A percentile compares a stretch with the other conserved stretches of the same genome.
phyloP scores from a whole-genome alignment of 441 rosid species.

The Hura crepitans region DNA sequence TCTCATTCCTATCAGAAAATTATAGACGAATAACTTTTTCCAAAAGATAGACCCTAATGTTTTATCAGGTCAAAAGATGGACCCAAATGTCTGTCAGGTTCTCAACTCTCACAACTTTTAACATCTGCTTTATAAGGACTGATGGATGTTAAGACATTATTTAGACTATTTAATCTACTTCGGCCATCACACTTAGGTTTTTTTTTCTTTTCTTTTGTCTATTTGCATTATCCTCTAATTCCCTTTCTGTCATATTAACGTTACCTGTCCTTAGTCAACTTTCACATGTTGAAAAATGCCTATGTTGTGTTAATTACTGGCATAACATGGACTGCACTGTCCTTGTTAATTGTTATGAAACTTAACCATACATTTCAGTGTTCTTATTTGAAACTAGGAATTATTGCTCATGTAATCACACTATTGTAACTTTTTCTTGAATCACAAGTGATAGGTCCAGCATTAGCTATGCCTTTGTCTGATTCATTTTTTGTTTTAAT shows the following conservation, averaged over 20 bases:
- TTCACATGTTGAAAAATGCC: constrained; percentile 8
- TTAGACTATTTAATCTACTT: constrained; percentile 5
- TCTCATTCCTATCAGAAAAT: neutral
- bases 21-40: neutral
- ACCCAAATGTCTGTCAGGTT: neutral
- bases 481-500: neutral
- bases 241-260: neutral
- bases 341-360: neutral
- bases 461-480: neutral
- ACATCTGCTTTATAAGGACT: neutral
- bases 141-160: neutral
- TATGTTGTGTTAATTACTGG: neutral
- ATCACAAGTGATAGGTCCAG: neutral
- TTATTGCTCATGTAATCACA: neutral
- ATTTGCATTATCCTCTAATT: neutral
- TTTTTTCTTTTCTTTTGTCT: neutral
- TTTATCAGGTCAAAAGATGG: neutral
- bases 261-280: neutral
- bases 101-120: neutral
- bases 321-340: neutral
- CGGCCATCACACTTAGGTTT: neutral
- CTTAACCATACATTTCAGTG: neutral
- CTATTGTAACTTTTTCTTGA: neutral
- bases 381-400: neutral
- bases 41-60: constrained; percentile 2